These are phyloP conservation scores for Astraeus odoratus DNA, from an alignment of 768 basidiomycete species.

Conservation along the genomic window DNA sequence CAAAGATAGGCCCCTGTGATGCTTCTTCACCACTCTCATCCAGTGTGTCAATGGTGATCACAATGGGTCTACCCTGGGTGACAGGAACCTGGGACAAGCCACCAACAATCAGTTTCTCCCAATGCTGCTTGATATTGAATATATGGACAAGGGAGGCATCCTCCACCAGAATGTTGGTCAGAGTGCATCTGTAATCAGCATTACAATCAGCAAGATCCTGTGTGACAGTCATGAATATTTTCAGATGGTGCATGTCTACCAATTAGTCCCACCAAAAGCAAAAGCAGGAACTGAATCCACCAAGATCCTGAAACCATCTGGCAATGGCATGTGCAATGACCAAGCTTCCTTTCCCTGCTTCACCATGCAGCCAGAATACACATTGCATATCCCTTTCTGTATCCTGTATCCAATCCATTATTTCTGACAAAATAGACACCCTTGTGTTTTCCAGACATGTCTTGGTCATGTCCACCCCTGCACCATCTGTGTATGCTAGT, in stretches of 20 bases:
- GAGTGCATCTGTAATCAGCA: background rate
- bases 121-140: background rate
- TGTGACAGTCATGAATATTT: constrained; percentile 2
- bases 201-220: background rate
- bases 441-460: background rate
- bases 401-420: background rate
- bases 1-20: background rate
- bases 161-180: background rate
- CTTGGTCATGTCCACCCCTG: background rate
- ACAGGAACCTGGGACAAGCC: background rate
- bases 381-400: background rate
- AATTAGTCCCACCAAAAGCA: background rate
- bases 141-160: background rate
- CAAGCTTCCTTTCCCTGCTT: background rate
- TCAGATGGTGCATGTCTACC: constrained; percentile 1
- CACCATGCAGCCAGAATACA: background rate
- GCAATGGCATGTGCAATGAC: constrained; percentile 7
- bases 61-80: constrained; percentile 13
- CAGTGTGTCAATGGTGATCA: constrained; percentile 21
- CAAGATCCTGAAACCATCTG: constrained; percentile 2
- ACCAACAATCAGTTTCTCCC: background rate
- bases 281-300: constrained; percentile 1
- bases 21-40: constrained; percentile 9
- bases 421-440: background rate
- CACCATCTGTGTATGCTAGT: background rate